Base-by-base conservation (phyloP, 1,284 basidiomycete species). In the Cryptococcus sp. region DNA sequence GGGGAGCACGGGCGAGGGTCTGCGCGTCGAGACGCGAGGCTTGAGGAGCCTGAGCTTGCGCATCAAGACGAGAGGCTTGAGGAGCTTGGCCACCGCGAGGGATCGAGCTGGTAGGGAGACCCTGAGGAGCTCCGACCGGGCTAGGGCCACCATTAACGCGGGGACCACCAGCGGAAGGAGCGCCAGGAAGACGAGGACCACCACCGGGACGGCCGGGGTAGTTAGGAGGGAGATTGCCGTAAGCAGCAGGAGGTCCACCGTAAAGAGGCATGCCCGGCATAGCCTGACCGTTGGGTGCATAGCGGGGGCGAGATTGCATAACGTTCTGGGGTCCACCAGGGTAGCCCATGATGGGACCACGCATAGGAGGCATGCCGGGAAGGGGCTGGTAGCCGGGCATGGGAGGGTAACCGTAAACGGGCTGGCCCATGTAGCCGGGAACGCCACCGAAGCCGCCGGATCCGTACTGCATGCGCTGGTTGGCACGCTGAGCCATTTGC, bases 401-500 rank as follows among this genome's bases (percentile, higher is more conserved):
- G 57, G 91, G 89, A 66, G 90, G 87, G 61, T 88, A 89, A 75
- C 93, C 93, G 83, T 93, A 94, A 82, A 93, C 87, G 48, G 80
- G 80, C 42, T 90, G 89, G 41, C 86, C 86, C 76, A 92, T 87
- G 81, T 89, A 93, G 54, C 76, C 77, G 61, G 87, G 88, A 56
- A 75, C 72, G 66, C 85, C 86, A 64, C 90, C 88, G 61, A 91
- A 83, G 60, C 91, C 91, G 66, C 88, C 88, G 56, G 88, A 89
- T 68, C 89, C 31, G 83, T 96, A 93, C 78, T 94, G 92, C 85
- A 93, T 89, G 68, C 93, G 85, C 81, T 96, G 93, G 66, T 74
- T 75, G 80, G 91, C 91, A 78, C 93, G 91, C 81, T 96, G 92
- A 65, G 91, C 91, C 74, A 96, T 93, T 84, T 99, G 96, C 73